Evolutionary conservation across 2,329 filamentous ascomycete genomes (phyloP), one percentile per base, ranked within the genome.

Genomic region (Fusarium sp.): DNA sequence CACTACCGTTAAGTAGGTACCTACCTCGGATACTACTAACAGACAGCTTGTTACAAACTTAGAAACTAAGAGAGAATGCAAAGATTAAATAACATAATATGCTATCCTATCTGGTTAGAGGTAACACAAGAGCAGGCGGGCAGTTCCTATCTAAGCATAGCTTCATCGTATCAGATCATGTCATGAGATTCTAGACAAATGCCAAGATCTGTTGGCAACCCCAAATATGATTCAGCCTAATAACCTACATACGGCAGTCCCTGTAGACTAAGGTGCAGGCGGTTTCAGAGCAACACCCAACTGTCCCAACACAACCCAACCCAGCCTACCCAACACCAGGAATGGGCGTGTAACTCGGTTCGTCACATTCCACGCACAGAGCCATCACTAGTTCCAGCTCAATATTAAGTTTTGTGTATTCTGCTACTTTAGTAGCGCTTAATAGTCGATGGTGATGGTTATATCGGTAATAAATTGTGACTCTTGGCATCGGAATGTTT

Each of bases 351-450:
- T 46, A 32, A 34, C 24, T 51, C 46, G 11, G 27, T 24, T 27
- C 15, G 40, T 66, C 48, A 65, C 68, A 71, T 71, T 58, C 55
- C 67, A 45, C 13, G 15, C n/a, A 41, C 44, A 44, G 9, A 40
- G 46, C 25, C 25, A 44, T 29, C 24, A 30, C 43, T 56, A 18
- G 22, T 38, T 49, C 25, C 20, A 40, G 38, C 41, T 58, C 20
- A 44, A 38, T 29, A 20, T 25, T 34, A 27, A 58, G 59, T 48
- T 46, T n/a, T 29, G 12, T 15, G 6, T 27, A 13, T 6, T 27
- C 30, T 16, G 20, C 32, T 38, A 18, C n/a, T 40, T 29, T 16
- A 12, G 13, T 22, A 25, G n/a, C 25, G 24, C 15, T 8, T 27
- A 29, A 40, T 25, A 46, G 25, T 34, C 18, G 29, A 32, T 60